These are phyloP conservation scores for Arthrobotrys pseudoclavata DNA, from an alignment of 2,329 filamentous ascomycete genomes.

Conservation along the genomic window DNA sequence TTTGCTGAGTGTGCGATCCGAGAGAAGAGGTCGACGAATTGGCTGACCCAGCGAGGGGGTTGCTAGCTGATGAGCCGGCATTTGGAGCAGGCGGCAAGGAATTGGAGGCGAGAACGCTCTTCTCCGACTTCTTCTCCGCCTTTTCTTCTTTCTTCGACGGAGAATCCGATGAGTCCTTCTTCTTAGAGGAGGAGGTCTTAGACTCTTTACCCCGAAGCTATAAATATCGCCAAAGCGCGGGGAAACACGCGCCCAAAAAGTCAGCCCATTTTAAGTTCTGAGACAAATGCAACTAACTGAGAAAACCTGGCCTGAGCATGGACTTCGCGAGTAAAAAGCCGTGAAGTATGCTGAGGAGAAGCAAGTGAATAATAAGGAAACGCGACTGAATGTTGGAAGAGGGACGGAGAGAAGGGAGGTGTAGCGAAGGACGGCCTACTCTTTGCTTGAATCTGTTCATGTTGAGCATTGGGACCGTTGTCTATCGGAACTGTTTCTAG, in stretches of 20 bases:
- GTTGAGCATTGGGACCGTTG: constrained; percentile 55
- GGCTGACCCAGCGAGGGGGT: constrained; percentile 45
- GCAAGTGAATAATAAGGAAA: constrained; percentile 19
- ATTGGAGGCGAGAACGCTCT: constrained; percentile 59
- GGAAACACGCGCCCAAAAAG: constrained; percentile 51
- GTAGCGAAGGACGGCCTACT: constrained; percentile 26
- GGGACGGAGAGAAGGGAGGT: neutral
- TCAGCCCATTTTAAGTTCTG: constrained; percentile 55
- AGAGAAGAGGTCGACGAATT: constrained; percentile 59
- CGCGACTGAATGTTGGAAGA: constrained; percentile 22
- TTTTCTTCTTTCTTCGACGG: constrained; percentile 60
- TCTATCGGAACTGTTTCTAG: constrained; percentile 21
- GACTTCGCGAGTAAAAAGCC: neutral
- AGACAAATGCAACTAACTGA: constrained; percentile 44
- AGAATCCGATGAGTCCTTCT: constrained; percentile 72
- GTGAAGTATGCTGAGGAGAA: constrained; percentile 1
- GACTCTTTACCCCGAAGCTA: constrained; percentile 60
- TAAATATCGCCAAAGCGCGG: constrained; percentile 24
- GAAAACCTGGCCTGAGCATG: constrained; percentile 16
- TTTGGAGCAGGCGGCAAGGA: constrained; percentile 54
- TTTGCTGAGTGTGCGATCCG: constrained; percentile 62
- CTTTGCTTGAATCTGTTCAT: constrained; percentile 58
- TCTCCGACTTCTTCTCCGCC: constrained; percentile 58
- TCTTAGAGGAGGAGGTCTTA: constrained; percentile 73
- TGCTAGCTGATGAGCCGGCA: constrained; percentile 44